A percentile compares a stretch with the other conserved stretches of the same genome.
phyloP scores from a whole-genome alignment of 306 rosid genomes.

The Notholithocarpus densiflorus region DNA sequence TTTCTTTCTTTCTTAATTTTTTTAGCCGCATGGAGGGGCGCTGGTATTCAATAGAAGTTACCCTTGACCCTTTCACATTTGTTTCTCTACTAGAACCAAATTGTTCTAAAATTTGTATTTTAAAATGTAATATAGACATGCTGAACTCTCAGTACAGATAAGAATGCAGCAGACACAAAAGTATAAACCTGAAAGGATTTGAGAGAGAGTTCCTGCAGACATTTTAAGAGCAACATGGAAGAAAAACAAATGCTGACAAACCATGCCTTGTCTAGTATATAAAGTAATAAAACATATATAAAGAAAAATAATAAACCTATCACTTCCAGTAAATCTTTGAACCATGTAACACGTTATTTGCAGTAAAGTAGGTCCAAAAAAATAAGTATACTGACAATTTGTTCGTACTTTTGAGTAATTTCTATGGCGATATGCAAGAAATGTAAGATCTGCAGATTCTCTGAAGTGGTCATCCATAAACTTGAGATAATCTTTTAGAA shows the following conservation, averaged over 20 bases:
- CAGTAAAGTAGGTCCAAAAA: conserved; percentile 14
- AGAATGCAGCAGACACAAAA: no score
- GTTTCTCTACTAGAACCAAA: neutral
- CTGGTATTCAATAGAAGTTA: neutral
- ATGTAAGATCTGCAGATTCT: conserved; percentile 96
- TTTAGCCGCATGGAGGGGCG: no score
- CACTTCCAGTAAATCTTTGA: conserved; percentile 14
- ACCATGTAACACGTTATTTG: conserved; percentile 14
- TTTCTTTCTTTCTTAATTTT: no score
- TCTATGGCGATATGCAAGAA: conserved; percentile 92
- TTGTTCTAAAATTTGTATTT: neutral
- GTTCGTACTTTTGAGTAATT: conserved; percentile 83
- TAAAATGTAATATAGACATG: neutral
- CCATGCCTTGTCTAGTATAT: neutral
- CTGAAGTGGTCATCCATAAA: conserved; percentile 96
- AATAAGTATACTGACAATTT: neutral
- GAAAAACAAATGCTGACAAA: neutral
- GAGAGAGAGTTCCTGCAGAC: neutral
- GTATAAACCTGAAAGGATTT: no score
- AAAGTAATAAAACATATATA: neutral
- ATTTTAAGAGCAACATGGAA: neutral
- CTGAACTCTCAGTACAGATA: neutral
- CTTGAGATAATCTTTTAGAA: conserved; percentile 84
- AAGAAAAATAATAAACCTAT: conserved; percentile 10
- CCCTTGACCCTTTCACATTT: neutral